Conservation (phyloP, 2,329 filamentous ascomycete species). For the Fusarium continuum region DNA sequence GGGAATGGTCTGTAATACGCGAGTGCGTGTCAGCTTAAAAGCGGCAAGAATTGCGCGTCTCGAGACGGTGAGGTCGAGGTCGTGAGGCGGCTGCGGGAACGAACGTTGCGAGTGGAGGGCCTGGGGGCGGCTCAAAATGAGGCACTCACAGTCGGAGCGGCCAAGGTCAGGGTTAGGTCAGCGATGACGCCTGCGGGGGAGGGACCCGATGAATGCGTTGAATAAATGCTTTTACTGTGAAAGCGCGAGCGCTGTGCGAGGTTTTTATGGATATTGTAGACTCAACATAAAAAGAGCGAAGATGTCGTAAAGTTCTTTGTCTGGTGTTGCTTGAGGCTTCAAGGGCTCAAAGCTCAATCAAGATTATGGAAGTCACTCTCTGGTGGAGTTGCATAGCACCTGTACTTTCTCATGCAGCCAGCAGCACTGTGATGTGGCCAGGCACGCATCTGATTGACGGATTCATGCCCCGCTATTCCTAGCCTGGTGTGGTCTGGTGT, state of each 20-base stretch:
- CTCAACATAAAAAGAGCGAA: conserved; percentile 14
- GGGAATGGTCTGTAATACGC: conserved; percentile 29
- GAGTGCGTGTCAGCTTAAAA: conserved; percentile 35
- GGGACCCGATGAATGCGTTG: conserved; percentile 27
- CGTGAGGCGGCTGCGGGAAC: conserved; percentile 34
- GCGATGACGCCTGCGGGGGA: conserved; percentile 50
- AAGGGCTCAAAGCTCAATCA: conserved; percentile 31
- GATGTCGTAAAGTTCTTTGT: conserved; percentile 34
- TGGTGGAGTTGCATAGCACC: conserved; percentile 47
- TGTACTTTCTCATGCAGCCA: conserved; percentile 48
- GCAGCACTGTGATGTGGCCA: conserved; percentile 25
- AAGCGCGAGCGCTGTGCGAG: conserved; percentile 16
- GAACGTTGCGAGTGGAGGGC: conserved; percentile 43
- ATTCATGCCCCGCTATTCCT: conserved; percentile 25
- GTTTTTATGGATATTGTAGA: conserved; percentile 19
- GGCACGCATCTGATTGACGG: conserved; percentile 29
- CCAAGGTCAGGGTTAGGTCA: conserved; percentile 51
- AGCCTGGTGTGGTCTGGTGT: conserved; percentile 28
- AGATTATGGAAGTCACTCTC: conserved; percentile 48
- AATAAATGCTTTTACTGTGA: conserved; percentile 27
- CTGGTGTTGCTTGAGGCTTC: conserved; percentile 38
- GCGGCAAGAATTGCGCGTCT: conserved; percentile 34
- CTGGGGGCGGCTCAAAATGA: conserved; percentile 49
- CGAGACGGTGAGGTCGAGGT: conserved; percentile 22
- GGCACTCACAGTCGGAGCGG: conserved; percentile 48